Conservation (phyloP, 768 basidiomycete genomes). For the Mycena polygramma region DNA sequence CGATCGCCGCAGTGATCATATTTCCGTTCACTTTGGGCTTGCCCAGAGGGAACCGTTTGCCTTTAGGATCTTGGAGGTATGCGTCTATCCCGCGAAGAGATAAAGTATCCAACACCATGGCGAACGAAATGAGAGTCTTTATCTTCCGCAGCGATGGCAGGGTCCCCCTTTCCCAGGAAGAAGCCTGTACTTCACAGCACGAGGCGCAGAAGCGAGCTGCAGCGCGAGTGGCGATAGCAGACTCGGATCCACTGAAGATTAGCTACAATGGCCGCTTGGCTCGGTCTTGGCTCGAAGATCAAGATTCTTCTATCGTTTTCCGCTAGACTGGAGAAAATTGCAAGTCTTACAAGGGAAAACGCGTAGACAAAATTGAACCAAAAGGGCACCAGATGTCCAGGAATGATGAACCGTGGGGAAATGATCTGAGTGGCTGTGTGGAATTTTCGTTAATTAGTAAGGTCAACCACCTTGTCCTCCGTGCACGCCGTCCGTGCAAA, state of each 20-base stretch:
- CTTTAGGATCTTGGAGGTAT: constrained; percentile 6
- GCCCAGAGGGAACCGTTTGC: background rate
- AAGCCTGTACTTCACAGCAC: background rate
- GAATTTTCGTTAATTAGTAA: background rate
- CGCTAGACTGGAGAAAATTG: no score
- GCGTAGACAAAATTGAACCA: no score
- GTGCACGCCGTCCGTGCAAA: constrained; percentile 18
- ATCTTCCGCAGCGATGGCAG: background rate
- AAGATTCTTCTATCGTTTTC: no score
- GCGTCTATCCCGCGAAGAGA: background rate
- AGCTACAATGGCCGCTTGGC: no score
- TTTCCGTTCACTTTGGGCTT: background rate
- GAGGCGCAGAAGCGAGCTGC: background rate
- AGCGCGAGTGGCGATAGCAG: no score
- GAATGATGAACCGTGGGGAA: no score
- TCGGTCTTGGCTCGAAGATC: no score
- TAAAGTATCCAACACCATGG: background rate
- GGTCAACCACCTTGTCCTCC: constrained; percentile 18
- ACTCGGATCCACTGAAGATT: no score
- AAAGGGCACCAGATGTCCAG: no score
- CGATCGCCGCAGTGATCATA: constrained; percentile 1
- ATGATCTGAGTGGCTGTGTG: no score
- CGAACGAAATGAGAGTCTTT: background rate
- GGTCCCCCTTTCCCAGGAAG: constrained; percentile 12
- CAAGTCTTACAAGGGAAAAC: no score